phyloP scores from a whole-genome alignment of 371 early-diverging fungal species.

The Lichtheimia hyalospora region DNA sequence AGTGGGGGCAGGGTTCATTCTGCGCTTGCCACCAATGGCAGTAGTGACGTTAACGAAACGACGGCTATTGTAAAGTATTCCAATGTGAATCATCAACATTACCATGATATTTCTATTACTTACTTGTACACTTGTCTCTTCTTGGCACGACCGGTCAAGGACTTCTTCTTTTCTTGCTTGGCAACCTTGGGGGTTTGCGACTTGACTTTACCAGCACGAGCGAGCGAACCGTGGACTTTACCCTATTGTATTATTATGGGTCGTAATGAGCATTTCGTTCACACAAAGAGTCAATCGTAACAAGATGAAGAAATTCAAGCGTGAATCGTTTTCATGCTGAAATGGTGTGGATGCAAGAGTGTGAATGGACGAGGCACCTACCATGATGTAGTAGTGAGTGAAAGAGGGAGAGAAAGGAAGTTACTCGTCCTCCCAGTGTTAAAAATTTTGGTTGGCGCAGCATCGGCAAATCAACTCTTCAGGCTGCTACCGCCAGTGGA shows the following conservation, averaged over 20 bases:
- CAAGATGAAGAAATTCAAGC: no score
- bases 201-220: slow-evolving; percentile 99
- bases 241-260: slow-evolving; percentile 59
- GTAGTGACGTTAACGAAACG: slow-evolving; percentile 95
- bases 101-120: slow-evolving; percentile 4
- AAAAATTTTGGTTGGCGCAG: no score
- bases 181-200: slow-evolving; percentile 99
- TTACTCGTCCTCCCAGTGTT: no score
- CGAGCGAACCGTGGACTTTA: slow-evolving; percentile 99
- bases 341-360: no score
- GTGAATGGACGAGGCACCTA: no score
- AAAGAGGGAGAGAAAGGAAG: no score
- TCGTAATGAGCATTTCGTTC: no score
- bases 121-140: slow-evolving; percentile 96
- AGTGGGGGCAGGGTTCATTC: slow-evolving; percentile 76
- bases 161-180: slow-evolving; percentile 96
- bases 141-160: slow-evolving; percentile 95
- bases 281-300: no score
- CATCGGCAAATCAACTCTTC: no score
- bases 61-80: slow-evolving; percentile 52
- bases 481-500: no score
- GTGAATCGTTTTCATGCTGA: no score
- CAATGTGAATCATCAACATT: background rate
- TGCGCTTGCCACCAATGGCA: slow-evolving; percentile 87
- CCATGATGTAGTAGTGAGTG: no score